Evolutionary conservation across 495 filamentous ascomycete species (phyloP).

Genomic region (Penicillium coffeae): DNA sequence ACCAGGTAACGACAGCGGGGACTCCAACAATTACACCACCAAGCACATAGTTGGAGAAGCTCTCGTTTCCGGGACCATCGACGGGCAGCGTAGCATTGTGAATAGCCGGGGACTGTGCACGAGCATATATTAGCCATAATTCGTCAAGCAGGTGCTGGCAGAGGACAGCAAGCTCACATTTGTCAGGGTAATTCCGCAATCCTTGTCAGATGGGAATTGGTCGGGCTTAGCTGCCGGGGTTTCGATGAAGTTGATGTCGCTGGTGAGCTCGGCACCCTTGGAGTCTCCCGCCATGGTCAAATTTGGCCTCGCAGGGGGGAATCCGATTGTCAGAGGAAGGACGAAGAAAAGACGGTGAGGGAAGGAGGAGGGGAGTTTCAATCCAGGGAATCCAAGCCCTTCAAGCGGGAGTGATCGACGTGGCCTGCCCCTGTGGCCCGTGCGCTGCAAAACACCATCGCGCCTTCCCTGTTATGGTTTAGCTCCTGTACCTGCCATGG

Average conservation of each 20-base stretch:
- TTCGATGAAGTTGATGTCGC: conserved; percentile 70
- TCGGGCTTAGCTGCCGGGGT: conserved; percentile 64
- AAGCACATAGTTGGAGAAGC: conserved; percentile 65
- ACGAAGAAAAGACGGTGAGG: conserved; percentile 4
- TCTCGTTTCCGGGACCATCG: conserved; percentile 64
- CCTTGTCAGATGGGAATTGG: conserved; percentile 53
- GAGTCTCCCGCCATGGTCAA: not conserved
- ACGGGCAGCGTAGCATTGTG: conserved; percentile 79
- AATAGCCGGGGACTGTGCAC: conserved; percentile 64
- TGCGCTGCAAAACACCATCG: not conserved
- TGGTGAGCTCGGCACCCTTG: conserved; percentile 10
- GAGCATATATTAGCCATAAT: conserved; percentile 21
- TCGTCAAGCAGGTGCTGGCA: conserved; percentile 1
- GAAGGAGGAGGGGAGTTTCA: conserved; percentile 3
- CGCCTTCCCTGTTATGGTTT: not conserved
- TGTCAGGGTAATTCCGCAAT: conserved; percentile 72
- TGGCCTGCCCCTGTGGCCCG: not conserved
- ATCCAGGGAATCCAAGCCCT: conserved; percentile 1
- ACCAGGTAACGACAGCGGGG: conserved; percentile 64
- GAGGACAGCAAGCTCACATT: conserved; percentile 50
- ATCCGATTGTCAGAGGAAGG: not conserved
- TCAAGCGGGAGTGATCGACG: not conserved
- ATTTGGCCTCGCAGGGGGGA: conserved; percentile 1
- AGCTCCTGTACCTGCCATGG: not conserved
- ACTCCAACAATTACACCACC: conserved; percentile 53